Evolutionary conservation across 2,329 filamentous ascomycete genomes (phyloP), one percentile per base, ranked within the genome.

Genomic region (Fusarium caatingaense): DNA sequence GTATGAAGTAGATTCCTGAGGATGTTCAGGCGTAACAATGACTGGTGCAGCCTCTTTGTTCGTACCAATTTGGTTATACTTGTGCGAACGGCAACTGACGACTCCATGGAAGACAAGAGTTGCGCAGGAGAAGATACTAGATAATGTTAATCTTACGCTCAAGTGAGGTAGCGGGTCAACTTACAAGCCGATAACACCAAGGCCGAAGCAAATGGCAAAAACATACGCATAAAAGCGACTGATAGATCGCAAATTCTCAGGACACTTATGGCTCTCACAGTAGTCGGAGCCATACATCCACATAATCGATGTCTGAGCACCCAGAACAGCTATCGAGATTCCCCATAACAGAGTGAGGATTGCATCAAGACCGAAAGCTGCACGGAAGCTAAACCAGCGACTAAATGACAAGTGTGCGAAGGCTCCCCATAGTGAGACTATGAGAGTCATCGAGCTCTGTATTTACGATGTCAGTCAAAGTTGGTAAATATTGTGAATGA

Each of bases 291-390:
- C 25, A 11, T 69, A 60, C 15, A 53, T 51, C 57, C 77, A 74
- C 13, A 69, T 59, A 6, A 73, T 48, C 3, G 78, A 77, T 13
- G 81, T 77, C 44, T 80, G 71, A 21, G 70, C 50, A 10, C 83
- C 83, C 12, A 83, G 73, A 18, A 83, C 68, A 15, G 80, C 81
- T 42, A 85, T 83, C 2, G 81, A 79, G 54, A 78, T 70, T 37
- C 86, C 77, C 87, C 86, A 89, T 75, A 88, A 84, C 58, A 89
- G 63, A 56, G 85, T 74, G 30, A 85, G 81, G 60, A 85, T 80
- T 21, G 85, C 80, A 66, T 89, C 86, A 40, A 88, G 78, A 23
- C 78, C 79, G 6, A 88, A 76, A 10, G 85, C 79, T 27, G 84
- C 83, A 82, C 85, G 87, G 76, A 85, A 85, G 76, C 88, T 88